Conservation (phyloP, 768 basidiomycete species). For the Phallus indusiatus region DNA sequence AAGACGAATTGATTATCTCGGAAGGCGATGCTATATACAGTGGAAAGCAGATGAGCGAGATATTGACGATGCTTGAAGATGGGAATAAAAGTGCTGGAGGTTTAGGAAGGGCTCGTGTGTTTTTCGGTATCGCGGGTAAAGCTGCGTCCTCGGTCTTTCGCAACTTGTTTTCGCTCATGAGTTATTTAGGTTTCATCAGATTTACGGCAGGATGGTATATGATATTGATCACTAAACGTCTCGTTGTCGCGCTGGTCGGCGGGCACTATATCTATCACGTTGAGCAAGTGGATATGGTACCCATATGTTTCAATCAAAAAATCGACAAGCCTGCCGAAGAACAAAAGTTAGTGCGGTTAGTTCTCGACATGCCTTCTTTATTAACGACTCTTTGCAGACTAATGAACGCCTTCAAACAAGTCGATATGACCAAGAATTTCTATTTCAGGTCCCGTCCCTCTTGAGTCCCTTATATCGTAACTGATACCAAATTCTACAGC, state of each 20-base stretch:
- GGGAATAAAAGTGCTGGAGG: conserved; percentile 87
- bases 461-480: not conserved
- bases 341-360: conserved; percentile 33
- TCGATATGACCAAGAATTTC: conserved; percentile 98
- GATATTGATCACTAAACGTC: conserved; percentile 81
- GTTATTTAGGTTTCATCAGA: conserved; percentile 65
- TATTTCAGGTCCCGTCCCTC: conserved; percentile 69
- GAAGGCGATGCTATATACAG: conserved; percentile 88
- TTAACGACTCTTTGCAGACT: conserved; percentile 30
- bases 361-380: not conserved
- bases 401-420: conserved; percentile 88
- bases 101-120: conserved; percentile 64
- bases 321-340: conserved; percentile 85
- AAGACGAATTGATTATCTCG: conserved; percentile 60
- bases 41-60: conserved; percentile 78
- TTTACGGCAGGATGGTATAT: conserved; percentile 98
- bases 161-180: not conserved
- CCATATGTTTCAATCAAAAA: conserved; percentile 70
- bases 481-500: conserved; percentile 28
- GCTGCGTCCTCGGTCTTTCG: not conserved
- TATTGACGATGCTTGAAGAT: conserved; percentile 93
- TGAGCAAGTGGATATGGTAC: conserved; percentile 79
- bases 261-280: conserved; percentile 97
- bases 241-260: conserved; percentile 86
- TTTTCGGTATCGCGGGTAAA: conserved; percentile 78